phyloP scores from a whole-genome alignment of 1,284 basidiomycete genomes.

The Chalciporus sp. region DNA sequence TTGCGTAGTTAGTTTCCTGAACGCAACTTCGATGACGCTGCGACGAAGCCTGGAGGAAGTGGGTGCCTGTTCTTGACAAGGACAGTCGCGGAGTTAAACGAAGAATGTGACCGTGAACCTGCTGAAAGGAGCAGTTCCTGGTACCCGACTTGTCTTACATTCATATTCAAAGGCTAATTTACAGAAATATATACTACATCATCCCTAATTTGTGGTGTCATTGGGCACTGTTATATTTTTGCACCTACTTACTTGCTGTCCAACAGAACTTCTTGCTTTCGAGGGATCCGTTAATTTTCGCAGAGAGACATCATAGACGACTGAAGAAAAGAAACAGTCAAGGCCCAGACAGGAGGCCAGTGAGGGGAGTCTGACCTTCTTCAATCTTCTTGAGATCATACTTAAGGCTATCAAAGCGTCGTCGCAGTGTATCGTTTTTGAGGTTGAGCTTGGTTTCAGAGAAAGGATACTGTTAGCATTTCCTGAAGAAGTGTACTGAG shows the following conservation, averaged over 20 bases:
- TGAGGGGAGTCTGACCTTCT: slow-evolving; percentile 59
- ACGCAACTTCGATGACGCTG: slow-evolving; percentile 3
- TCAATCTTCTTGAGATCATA: slow-evolving; percentile 91
- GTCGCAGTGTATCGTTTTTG: slow-evolving; percentile 81
- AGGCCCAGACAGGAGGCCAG: slow-evolving; percentile 4
- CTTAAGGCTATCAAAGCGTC: slow-evolving; percentile 81
- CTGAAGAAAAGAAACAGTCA: slow-evolving; percentile 39
- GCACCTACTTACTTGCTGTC: slow-evolving; percentile 1
- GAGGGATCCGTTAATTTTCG: slow-evolving; percentile 54
- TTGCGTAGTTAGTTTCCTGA: slow-evolving; percentile 9
- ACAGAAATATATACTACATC: background rate
- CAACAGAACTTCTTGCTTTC: background rate
- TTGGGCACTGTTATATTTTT: background rate
- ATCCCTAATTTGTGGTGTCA: background rate
- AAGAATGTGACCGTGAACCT: background rate
- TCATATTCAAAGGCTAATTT: background rate
- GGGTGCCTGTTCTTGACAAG: slow-evolving; percentile 12
- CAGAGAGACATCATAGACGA: slow-evolving; percentile 84
- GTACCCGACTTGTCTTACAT: no score
- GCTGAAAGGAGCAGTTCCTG: background rate
- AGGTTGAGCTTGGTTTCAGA: slow-evolving; percentile 68
- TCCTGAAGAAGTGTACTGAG: background rate
- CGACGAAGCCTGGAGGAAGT: background rate
- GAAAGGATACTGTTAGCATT: slow-evolving; percentile 13
- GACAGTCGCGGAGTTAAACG: slow-evolving; percentile 27